These are phyloP conservation scores for Cantharellus cinnabarinus DNA, from an alignment of 768 basidiomycete genomes.

Conservation along the genomic window DNA sequence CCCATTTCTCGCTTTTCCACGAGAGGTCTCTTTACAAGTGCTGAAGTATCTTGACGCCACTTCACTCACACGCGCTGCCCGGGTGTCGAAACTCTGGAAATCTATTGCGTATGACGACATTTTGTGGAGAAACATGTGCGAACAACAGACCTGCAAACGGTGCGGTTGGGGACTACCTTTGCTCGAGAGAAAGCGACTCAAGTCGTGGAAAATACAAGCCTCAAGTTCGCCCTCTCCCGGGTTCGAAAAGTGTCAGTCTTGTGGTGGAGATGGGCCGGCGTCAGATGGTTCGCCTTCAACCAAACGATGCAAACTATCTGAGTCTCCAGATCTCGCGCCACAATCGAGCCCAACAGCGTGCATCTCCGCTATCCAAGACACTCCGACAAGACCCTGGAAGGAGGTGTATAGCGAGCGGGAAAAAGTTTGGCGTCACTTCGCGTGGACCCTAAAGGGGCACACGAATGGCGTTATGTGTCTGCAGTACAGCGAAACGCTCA, in stretches of 20 bases:
- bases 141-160: constrained; percentile 93
- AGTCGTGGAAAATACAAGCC: constrained; percentile 6
- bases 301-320: too few species aligned
- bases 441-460: constrained; percentile 76
- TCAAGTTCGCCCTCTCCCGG: neutral
- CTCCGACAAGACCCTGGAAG: constrained; percentile 82
- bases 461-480: constrained; percentile 94
- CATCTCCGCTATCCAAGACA: constrained; percentile 7
- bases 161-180: constrained; percentile 96
- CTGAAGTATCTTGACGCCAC: constrained; percentile 81
- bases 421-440: constrained; percentile 86
- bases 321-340: too few species aligned
- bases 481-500: constrained; percentile 73
- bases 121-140: constrained; percentile 90
- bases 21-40: constrained; percentile 72
- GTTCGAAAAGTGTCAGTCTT: too few species aligned
- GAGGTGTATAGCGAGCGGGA: constrained; percentile 97
- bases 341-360: constrained; percentile 20
- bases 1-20: constrained; percentile 76
- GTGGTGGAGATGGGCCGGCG: too few species aligned
- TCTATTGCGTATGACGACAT: constrained; percentile 83
- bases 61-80: constrained; percentile 82
- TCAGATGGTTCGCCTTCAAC: too few species aligned
- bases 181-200: constrained; percentile 46
- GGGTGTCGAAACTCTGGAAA: constrained; percentile 73